phyloP scores from a whole-genome alignment of 2,329 filamentous ascomycete genomes.

The Dendryphion nanum region DNA sequence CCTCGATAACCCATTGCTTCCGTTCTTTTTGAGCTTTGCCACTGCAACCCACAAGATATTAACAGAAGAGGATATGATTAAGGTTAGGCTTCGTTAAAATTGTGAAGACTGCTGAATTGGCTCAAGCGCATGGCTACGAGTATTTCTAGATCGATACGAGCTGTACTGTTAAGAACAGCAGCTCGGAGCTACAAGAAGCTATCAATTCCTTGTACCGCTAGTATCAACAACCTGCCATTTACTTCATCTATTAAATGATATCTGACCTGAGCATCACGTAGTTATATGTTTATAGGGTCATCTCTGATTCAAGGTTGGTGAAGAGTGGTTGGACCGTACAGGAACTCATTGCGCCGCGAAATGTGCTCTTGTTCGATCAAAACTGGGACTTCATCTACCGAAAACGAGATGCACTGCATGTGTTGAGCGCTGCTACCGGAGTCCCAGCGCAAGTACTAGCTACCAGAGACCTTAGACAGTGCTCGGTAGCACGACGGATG shows the following conservation, averaged over 20 bases:
- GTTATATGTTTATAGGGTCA: too few species aligned
- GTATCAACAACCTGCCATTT: too few species aligned
- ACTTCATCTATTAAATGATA: too few species aligned
- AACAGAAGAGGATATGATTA: constrained; percentile 2
- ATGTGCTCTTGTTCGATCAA: constrained; percentile 8
- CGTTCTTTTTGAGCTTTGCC: neutral
- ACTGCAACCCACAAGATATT: neutral
- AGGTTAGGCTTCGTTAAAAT: constrained; percentile 6
- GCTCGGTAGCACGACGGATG: constrained; percentile 10
- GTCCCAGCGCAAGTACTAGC: constrained; percentile 3
- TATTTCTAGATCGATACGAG: constrained; percentile 15
- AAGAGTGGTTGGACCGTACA: constrained; percentile 10
- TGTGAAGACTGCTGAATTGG: constrained; percentile 4
- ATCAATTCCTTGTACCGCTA: constrained; percentile 20
- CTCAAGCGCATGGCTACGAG: neutral
- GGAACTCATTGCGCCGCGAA: constrained; percentile 47
- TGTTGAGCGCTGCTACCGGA: neutral
- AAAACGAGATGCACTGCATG: constrained; percentile 2
- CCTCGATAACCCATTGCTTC: neutral
- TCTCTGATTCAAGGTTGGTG: constrained; percentile 7
- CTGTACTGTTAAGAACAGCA: constrained; percentile 15
- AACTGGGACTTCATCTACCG: constrained; percentile 5
- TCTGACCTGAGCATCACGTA: too few species aligned
- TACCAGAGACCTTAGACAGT: constrained; percentile 3
- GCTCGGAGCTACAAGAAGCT: constrained; percentile 12